Evolutionary conservation across 2,329 filamentous ascomycete species (phyloP).

Genomic region (Penicillium sp.): DNA sequence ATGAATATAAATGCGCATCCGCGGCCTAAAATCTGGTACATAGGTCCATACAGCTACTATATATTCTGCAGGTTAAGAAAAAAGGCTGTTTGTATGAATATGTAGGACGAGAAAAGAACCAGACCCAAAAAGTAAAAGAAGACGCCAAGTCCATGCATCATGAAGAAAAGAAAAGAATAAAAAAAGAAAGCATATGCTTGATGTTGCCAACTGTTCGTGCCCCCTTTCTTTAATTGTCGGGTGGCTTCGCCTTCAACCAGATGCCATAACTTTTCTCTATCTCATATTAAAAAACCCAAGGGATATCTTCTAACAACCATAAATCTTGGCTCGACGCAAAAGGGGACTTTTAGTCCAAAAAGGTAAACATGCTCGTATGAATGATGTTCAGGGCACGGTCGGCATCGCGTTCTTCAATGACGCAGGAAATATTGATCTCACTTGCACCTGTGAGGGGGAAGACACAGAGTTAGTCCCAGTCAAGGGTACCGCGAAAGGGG

Average conservation of each 20-base stretch:
- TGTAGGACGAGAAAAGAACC: neutral
- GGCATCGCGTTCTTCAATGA: constrained; percentile 87
- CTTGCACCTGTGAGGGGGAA: constrained; percentile 66
- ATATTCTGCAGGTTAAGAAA: constrained; percentile 4
- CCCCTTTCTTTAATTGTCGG: neutral
- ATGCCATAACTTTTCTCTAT: constrained; percentile 23
- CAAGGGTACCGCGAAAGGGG: constrained; percentile 2
- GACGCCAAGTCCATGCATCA: constrained; percentile 26
- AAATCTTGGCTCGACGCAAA: constrained; percentile 10
- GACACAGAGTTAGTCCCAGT: constrained; percentile 18
- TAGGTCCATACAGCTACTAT: no score
- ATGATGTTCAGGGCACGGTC: constrained; percentile 92
- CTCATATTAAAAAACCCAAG: constrained; percentile 16
- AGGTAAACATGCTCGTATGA: constrained; percentile 95
- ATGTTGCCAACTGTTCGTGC: neutral
- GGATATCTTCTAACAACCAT: constrained; percentile 28
- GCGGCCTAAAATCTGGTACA: no score
- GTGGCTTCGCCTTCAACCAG: neutral
- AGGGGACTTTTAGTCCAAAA: constrained; percentile 62
- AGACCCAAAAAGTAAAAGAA: neutral
- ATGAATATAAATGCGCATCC: constrained; percentile 7
- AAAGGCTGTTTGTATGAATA: no score
- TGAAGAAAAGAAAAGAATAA: constrained; percentile 11
- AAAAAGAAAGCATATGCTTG: constrained; percentile 12
- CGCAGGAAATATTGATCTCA: constrained; percentile 98